These are phyloP conservation scores for Citrullus mucosospermus DNA, from an alignment of 306 rosid species.

Conservation along the genomic window DNA sequence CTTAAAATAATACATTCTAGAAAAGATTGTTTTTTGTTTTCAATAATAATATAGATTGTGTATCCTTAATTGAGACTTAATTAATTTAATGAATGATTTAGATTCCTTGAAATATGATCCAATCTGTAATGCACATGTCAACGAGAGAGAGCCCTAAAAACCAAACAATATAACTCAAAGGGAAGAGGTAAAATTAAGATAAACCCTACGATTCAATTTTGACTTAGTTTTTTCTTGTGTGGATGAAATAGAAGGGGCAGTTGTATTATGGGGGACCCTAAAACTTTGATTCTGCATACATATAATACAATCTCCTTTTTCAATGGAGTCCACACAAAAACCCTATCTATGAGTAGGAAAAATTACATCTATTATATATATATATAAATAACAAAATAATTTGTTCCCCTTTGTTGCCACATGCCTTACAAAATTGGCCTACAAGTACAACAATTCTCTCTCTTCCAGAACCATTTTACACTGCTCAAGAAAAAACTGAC, in stretches of 20 bases:
- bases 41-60: neutral
- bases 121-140: neutral
- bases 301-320: neutral
- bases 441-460: neutral
- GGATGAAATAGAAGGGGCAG: neutral
- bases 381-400: neutral
- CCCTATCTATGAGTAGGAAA: neutral
- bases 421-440: conserved; percentile 6
- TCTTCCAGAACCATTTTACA: conserved; percentile 17
- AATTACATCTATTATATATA: no score
- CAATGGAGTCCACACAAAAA: conserved; percentile 1
- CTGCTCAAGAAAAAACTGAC: conserved; percentile 41
- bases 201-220: neutral
- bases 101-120: neutral
- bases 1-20: neutral
- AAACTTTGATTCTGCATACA: neutral
- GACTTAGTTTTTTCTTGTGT: neutral
- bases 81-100: neutral
- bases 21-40: neutral
- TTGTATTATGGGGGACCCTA: neutral
- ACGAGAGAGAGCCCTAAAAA: neutral
- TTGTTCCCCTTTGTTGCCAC: conserved; percentile 17
- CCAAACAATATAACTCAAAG: neutral
- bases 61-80: neutral
- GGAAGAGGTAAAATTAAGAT: neutral